Evolutionary conservation across 768 basidiomycete genomes (phyloP), one percentile per base, ranked within the genome.

Genomic region (Boletus bicolor): DNA sequence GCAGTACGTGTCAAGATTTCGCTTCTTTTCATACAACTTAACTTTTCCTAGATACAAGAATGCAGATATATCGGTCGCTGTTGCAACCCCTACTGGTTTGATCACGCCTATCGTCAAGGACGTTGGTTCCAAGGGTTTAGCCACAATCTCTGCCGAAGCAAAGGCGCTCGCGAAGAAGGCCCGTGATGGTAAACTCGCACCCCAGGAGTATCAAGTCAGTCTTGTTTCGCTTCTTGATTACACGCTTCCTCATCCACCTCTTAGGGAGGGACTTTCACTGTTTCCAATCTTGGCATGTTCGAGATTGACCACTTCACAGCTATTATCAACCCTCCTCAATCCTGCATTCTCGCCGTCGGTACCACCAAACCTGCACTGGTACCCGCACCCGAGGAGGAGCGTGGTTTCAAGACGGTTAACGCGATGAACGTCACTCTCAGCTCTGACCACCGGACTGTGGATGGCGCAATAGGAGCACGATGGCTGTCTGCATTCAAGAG

Each of bases 281-380:
- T 99, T 71, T 99, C 97, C 56, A 99, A 99, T 77, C 81, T 99
- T 53, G 97, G 97, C 75, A 99, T 99, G 97, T 97, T 82, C 69
- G 95, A 90, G 58, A 83, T 98, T 67, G 83, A 86, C 53, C 89
- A 94, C 75, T 99, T 99, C 75, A 98, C 95, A 14, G 97, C 97
- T 45, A 98, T 99, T 77, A 96, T 99, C 83, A 99, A 99, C 80
- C 85, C 90, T 14, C 97, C 97, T 26, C 97, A 98, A 74, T 91
- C 93, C 45, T 98, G 95, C 75, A 99, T 98, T 67, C 87, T 99
- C 57, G 97, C 97, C 44, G 85, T 98, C 64, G 95, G 97, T 36
- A 81, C 86, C 19, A 93, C 93, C 17, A 81, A 85, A 70, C 82
- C 91, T n/a, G 89, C 87, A 51, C 76, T 98, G 15, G 85, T 94